Conservation (phyloP, 2,329 filamentous ascomycete species). For the Ceratocystis colombiana region DNA sequence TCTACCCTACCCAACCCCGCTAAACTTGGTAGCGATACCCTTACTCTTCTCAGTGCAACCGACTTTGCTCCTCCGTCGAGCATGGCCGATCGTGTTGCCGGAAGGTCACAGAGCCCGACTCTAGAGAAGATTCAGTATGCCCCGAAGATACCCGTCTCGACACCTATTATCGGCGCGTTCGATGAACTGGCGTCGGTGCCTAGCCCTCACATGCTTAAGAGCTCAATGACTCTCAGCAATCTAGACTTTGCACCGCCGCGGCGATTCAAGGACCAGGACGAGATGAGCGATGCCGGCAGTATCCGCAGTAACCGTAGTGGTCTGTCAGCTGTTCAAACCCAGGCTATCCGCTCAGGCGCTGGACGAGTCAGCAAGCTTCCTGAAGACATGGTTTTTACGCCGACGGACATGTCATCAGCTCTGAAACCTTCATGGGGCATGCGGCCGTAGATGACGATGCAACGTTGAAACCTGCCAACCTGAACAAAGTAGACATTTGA, state of each 20-base stretch:
- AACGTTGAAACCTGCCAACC: conserved; percentile 11
- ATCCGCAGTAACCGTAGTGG: conserved; percentile 58
- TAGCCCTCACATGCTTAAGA: conserved; percentile 73
- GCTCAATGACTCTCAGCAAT: conserved; percentile 65
- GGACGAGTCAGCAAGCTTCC: conserved; percentile 81
- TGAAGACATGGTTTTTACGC: conserved; percentile 68
- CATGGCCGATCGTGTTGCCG: conserved; percentile 57
- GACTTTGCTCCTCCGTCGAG: conserved; percentile 78
- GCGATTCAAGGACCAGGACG: conserved; percentile 53
- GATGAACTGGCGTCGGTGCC: conserved; percentile 79
- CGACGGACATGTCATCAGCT: conserved; percentile 52
- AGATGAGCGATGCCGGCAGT: conserved; percentile 57
- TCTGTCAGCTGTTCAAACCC: conserved; percentile 58
- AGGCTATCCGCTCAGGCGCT: conserved; percentile 69
- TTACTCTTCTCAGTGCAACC: conserved; percentile 56
- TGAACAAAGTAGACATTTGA: conserved; percentile 18
- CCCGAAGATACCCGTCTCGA: conserved; percentile 59
- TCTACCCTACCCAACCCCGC: conserved; percentile 73
- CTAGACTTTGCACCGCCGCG: conserved; percentile 74
- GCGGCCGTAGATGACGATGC: conserved; percentile 34
- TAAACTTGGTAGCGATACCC: conserved; percentile 70
- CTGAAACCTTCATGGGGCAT: conserved; percentile 53
- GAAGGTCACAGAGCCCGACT: conserved; percentile 54
- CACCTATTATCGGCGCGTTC: conserved; percentile 72
- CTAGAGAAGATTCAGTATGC: conserved; percentile 63